Base-by-base conservation (phyloP, 2,329 filamentous ascomycete genomes). In the Drechslerella dactyloides region DNA sequence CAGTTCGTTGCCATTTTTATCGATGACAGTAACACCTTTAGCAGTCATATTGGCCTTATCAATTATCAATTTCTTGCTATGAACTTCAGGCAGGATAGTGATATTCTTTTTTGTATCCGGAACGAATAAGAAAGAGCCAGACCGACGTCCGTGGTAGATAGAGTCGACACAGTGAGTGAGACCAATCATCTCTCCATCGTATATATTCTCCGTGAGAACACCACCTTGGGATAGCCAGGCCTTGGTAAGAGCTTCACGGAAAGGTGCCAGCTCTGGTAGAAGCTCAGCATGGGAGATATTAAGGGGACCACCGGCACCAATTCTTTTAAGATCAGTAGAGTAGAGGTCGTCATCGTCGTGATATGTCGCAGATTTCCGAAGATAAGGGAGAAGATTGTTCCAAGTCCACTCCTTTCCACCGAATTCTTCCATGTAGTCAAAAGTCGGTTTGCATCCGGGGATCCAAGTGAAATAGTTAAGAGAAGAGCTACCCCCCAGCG, bases 381-480 rank as follows among this genome's bases (percentile, higher is more conserved):
- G 58, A 55, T 72, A 72, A 3, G 66, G 66, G 33, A 72, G 52
- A 33, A 72, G 79, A 7, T 77, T 79, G 1, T 85, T 81, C 83
- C 84, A 87, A 0, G 80, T 86, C 86, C 86, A 89, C 6, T 81
- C 79, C 1, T 79, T 74, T 1, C 81, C 81, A 27, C 82, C 81
- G 61, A 78, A 83, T 40, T 81, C 79, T 15, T 76, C 66, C 46
- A 62, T 60, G 51, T 76, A 74, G 23, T 73, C 69, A 5, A 58
- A 74, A n/a, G 66, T 59, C 17, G 70, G 63, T 60, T 83, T 82
- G 63, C 82, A 84, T 1, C 86, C 86, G 0, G 83, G 85, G 3
- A 86, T 81, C 86, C 86, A 88, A 13, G 85, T 87, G 78, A 84
- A 87, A 77, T 88, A 89, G 79, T 89, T 89, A 54, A 86, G 77